A percentile compares a stretch with the other conserved stretches of the same genome.
These are phyloP conservation scores for Solanum peruvianum DNA, from an alignment of 257 asterid species.

Conservation along the genomic window DNA sequence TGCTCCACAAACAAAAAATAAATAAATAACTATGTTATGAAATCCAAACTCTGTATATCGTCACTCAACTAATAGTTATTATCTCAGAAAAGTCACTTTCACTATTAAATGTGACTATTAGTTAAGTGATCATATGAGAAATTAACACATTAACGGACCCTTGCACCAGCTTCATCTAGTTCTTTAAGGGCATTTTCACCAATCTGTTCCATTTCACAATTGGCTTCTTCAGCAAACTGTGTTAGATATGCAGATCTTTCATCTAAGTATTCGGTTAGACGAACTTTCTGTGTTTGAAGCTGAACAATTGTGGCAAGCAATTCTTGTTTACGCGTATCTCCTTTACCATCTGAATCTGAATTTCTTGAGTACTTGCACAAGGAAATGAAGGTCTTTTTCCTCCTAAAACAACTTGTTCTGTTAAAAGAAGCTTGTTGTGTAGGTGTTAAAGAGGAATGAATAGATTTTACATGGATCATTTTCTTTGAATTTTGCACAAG, in stretches of 20 bases:
- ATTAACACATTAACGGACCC: conserved; percentile 28
- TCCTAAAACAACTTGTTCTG: conserved; percentile 20
- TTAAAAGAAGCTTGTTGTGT: conserved; percentile 18
- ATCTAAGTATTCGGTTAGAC: conserved; percentile 70
- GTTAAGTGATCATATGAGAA: not conserved
- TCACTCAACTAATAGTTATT: not conserved
- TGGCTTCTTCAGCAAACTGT: conserved; percentile 89
- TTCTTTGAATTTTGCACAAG: not conserved
- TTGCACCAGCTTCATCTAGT: conserved; percentile 71
- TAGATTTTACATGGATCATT: conserved; percentile 54
- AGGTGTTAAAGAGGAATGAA: conserved; percentile 43
- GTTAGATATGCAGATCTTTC: conserved; percentile 67
- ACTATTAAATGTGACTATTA: not conserved
- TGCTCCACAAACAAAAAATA: conserved; percentile 27
- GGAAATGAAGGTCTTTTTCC: conserved; percentile 15
- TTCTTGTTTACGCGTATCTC: conserved; percentile 60
- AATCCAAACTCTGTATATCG: not conserved
- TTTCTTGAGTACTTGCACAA: conserved; percentile 29
- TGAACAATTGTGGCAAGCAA: conserved; percentile 68
- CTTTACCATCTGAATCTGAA: conserved; percentile 33
- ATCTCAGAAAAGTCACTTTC: not conserved
- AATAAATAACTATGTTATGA: not conserved
- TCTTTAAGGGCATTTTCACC: conserved; percentile 83
- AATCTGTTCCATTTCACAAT: conserved; percentile 62
- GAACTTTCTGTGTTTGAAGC: conserved; percentile 84